phyloP scores from a whole-genome alignment of 441 rosid species.

The Syzygium malaccense region DNA sequence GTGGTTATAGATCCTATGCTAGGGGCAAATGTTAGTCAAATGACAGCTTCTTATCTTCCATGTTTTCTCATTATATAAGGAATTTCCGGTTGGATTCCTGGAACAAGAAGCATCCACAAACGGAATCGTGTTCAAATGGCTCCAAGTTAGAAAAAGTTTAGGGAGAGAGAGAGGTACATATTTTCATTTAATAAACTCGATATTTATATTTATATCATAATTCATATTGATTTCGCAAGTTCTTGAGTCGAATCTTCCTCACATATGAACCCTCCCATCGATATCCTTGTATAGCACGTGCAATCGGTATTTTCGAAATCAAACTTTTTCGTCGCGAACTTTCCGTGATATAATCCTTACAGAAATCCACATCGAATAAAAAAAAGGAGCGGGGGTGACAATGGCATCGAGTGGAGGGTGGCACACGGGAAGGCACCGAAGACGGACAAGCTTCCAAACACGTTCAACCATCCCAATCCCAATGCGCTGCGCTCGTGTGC shows the following conservation, averaged over 20 bases:
- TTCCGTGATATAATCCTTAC: not conserved
- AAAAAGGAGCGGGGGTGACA: not conserved
- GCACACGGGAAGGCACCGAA: not conserved
- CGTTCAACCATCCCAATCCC: constrained; percentile 10
- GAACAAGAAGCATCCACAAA: not conserved
- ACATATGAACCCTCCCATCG: not conserved
- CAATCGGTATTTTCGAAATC: not conserved
- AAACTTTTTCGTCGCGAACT: not conserved
- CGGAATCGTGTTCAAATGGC: not conserved
- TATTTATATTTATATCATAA: not conserved
- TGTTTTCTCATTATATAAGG: not conserved
- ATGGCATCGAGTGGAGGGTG: not conserved
- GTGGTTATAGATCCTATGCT: not conserved
- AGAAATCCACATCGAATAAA: not conserved
- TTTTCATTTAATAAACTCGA: not conserved
- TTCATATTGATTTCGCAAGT: not conserved
- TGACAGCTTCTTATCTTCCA: not conserved
- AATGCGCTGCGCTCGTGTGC: constrained; percentile 7
- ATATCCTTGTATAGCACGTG: not conserved
- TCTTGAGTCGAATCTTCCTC: not conserved
- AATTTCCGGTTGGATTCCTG: not conserved
- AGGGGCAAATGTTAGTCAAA: not conserved
- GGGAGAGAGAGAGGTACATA: not conserved
- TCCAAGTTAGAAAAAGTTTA: not conserved
- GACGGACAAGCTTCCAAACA: constrained; percentile 5